A percentile compares a stretch with the other conserved stretches of the same genome.
Conservation (phyloP, 2,329 filamentous ascomycete species). For the Ceratocystis ficicola region DNA sequence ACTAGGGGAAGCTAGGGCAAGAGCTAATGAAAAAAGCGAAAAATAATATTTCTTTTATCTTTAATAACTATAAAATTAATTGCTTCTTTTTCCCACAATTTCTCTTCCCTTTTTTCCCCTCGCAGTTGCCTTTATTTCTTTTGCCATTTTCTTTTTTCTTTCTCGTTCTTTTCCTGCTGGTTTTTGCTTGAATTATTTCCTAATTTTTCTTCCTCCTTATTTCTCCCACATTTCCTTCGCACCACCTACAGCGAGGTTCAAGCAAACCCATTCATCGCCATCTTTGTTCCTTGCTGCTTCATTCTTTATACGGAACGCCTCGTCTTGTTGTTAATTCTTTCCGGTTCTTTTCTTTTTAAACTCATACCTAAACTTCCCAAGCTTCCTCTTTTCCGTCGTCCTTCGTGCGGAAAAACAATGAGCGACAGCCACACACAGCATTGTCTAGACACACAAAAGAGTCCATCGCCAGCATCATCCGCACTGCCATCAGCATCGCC, state of each 20-base stretch:
- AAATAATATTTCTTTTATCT: not conserved
- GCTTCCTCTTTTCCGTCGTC: conserved; percentile 36
- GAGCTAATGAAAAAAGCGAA: not conserved
- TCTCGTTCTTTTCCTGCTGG: conserved; percentile 12
- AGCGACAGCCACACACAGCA: conserved; percentile 12
- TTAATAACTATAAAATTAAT: not conserved
- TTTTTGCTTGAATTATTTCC: not conserved
- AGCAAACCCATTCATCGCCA: not conserved
- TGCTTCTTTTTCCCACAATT: not conserved
- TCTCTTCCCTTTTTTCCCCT: not conserved
- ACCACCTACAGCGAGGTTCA: not conserved
- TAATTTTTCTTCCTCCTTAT: conserved; percentile 9
- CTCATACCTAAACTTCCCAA: not conserved
- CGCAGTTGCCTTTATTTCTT: not conserved
- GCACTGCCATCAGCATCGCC: not conserved
- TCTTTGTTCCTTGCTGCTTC: conserved; percentile 8
- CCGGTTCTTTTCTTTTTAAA: not conserved
- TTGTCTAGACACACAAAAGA: conserved; percentile 35
- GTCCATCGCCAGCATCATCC: conserved; percentile 41
- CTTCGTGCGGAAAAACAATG: conserved; percentile 32
- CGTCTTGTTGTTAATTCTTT: not conserved
- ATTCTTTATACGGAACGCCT: not conserved
- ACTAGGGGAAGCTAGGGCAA: no score
- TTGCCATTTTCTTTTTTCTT: conserved; percentile 17
- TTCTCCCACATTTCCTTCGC: not conserved